Evolutionary conservation across 768 basidiomycete genomes (phyloP).

Genomic region (Naganishia antarctica): DNA sequence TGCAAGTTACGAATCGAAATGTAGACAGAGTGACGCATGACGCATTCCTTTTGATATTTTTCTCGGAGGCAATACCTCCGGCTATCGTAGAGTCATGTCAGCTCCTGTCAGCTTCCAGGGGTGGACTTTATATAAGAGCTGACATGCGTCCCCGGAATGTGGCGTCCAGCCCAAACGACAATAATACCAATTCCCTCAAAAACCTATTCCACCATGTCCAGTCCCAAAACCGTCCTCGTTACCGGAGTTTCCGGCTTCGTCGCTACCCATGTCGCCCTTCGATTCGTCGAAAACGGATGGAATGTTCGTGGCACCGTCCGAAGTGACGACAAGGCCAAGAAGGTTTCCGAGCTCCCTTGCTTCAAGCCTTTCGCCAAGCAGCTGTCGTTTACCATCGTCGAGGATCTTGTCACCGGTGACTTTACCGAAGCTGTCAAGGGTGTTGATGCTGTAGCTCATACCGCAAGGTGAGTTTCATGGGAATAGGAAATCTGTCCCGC

Average conservation of each 20-base stretch:
- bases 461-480: slow-evolving; percentile 1
- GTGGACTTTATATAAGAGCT: background rate
- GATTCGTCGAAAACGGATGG: slow-evolving; percentile 40
- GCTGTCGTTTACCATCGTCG: slow-evolving; percentile 35
- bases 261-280: slow-evolving; percentile 38
- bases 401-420: slow-evolving; percentile 38
- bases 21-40: too few species aligned
- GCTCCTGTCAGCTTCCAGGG: too few species aligned
- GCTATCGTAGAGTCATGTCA: too few species aligned
- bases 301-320: slow-evolving; percentile 43
- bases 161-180: background rate
- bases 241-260: slow-evolving; percentile 43
- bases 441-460: slow-evolving; percentile 29
- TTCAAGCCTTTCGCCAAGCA: slow-evolving; percentile 32
- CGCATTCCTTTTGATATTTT: too few species aligned
- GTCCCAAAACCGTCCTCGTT: slow-evolving; percentile 34
- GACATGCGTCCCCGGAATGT: too few species aligned
- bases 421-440: slow-evolving; percentile 37
- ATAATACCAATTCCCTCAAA: background rate
- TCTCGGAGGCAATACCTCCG: too few species aligned
- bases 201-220: slow-evolving; percentile 17
- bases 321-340: slow-evolving; percentile 31
- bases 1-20: too few species aligned
- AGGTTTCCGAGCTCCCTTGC: slow-evolving; percentile 26
- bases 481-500: background rate